Conservation (phyloP, 805 yeast species). For the Cyberlindnera galapagoensis region DNA sequence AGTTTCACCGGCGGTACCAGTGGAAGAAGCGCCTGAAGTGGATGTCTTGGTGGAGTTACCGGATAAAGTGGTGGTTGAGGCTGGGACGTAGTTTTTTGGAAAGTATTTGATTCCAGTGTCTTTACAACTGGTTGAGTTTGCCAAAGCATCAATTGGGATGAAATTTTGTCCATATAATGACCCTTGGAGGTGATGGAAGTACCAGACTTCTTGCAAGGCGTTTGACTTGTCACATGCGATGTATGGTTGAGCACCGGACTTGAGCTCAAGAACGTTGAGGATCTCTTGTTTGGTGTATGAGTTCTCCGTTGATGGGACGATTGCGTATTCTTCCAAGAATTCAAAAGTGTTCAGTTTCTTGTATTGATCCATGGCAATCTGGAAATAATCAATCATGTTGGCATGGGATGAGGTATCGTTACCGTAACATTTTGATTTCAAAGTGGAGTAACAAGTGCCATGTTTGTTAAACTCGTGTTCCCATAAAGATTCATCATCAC, state of each 20-base stretch:
- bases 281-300: constrained; percentile 10
- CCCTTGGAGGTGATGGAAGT: constrained; percentile 60
- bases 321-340: constrained; percentile 14
- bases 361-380: constrained; percentile 8
- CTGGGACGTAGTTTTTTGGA: constrained; percentile 30
- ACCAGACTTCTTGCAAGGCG: constrained; percentile 15
- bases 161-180: constrained; percentile 61
- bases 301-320: constrained; percentile 9
- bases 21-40: constrained; percentile 20
- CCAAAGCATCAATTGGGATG: constrained; percentile 50
- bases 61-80: constrained; percentile 16
- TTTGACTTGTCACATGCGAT: constrained; percentile 12
- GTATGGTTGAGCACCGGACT: constrained; percentile 13
- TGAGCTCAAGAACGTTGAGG: constrained; percentile 4
- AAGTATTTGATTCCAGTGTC: constrained; percentile 59
- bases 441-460: constrained; percentile 16
- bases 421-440: constrained; percentile 14
- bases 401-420: constrained; percentile 2
- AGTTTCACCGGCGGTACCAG: constrained; percentile 13
- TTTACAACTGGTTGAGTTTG: constrained; percentile 62
- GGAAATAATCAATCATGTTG: constrained; percentile 13
- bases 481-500: constrained; percentile 37
- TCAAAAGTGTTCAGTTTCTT: constrained; percentile 11
- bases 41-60: constrained; percentile 25
- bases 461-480: constrained; percentile 18